Conservation (phyloP, 306 rosid genomes). For the Vigna reflexopilosa region DNA sequence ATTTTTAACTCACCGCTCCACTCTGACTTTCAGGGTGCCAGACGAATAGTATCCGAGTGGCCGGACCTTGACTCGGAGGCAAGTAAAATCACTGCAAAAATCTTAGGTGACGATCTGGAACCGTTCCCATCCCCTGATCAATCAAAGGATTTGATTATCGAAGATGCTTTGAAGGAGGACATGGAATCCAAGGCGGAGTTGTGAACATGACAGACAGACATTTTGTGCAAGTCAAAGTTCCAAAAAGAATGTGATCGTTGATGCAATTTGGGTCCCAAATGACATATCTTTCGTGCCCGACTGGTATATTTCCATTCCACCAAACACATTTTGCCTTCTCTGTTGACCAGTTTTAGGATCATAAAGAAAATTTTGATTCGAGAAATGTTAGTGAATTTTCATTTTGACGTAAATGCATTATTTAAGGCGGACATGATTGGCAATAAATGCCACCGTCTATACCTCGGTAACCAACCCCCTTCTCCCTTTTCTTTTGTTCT, state of each 20-base stretch:
- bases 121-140: slow-evolving; percentile 49
- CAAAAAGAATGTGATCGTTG: slow-evolving; percentile 26
- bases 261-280: slow-evolving; percentile 22
- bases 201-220: slow-evolving; percentile 45
- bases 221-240: slow-evolving; percentile 1
- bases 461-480: background rate
- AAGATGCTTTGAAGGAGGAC: slow-evolving; percentile 53
- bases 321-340: slow-evolving; percentile 40
- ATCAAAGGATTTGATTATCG: slow-evolving; percentile 38
- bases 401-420: background rate
- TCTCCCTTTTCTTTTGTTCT: background rate
- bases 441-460: background rate
- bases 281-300: slow-evolving; percentile 30
- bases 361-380: slow-evolving; percentile 38
- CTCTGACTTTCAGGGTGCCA: slow-evolving; percentile 74
- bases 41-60: slow-evolving; percentile 94
- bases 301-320: slow-evolving; percentile 40
- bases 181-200: slow-evolving; percentile 83
- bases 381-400: slow-evolving; percentile 31
- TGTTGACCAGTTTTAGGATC: slow-evolving; percentile 30
- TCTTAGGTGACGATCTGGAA: slow-evolving; percentile 76
- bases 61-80: slow-evolving; percentile 94
- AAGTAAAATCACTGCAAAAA: slow-evolving; percentile 77
- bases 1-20: slow-evolving; percentile 34
- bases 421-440: slow-evolving; percentile 1